Evolutionary conservation across 805 yeast genomes (phyloP), one percentile per base, ranked within the genome.

Genomic region (Lipomyces anomalus): DNA sequence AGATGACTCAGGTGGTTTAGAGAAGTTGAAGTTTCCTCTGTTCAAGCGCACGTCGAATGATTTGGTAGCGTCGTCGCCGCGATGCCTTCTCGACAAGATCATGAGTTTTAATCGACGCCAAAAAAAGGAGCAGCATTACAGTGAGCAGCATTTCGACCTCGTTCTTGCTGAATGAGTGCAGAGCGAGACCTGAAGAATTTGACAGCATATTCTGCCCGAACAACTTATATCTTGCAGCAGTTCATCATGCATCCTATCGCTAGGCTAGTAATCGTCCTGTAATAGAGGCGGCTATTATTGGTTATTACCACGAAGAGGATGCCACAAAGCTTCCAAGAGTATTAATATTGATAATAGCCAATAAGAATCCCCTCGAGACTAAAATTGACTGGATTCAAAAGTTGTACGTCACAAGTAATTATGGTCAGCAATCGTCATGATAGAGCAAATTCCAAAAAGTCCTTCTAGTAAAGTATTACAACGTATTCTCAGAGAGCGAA

Each of bases 391-490:
- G 51, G 66, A 66, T 48, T 38, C 46, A 40, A 56, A 52, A 37
- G 70, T 67, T 4, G 64, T 71, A 4, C 47, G 53, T 30, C 71
- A 67, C 53, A 67, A 67, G 55, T 52, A 63, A 9, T 57, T 67
- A 1, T 67, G 68, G 67, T 71, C 70, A 2, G 71, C 70, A 16
- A 75, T 85, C 47, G 76, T 82, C 48, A 71, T 83, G 43, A 83
- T 87, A 37, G 83, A 78, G 47, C 92, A 80, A 60, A 76, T 89
- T 62, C 97, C 97, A 65, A 89, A 89, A 75, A 85, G 95, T 22
- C 80, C 96, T 69, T 83, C 95, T 3, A 97, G 97, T 56, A 89
- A 89, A 74, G 87, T 89, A 58, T 82, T 87, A 81, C 79, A 97
- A 74, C 80, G 96, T 72, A 77, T 45, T 13, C 29, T 48, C 30